These are phyloP conservation scores for Verbascum thapsus DNA, from an alignment of 257 asterid genomes.

Conservation along the genomic window DNA sequence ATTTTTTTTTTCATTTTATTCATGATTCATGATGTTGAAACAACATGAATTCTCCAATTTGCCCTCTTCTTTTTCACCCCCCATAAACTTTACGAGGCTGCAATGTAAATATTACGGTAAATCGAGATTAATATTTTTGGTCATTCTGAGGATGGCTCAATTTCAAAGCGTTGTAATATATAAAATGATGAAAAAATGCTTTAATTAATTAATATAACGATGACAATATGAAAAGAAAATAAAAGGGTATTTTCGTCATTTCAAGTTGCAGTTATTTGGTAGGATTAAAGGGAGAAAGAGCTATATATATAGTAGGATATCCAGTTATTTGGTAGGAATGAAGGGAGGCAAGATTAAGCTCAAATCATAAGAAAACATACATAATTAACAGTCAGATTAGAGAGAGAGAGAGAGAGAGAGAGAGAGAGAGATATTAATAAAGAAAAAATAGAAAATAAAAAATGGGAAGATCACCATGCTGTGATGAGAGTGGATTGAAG, in stretches of 20 bases:
- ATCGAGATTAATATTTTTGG: too few species aligned
- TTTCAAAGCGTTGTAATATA: too few species aligned
- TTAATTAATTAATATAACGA: too few species aligned
- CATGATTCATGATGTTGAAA: constrained; percentile 14
- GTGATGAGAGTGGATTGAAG: constrained; percentile 73
- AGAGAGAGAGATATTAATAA: too few species aligned
- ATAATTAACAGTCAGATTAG: not conserved
- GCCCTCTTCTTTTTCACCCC: not conserved
- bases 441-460: not conserved
- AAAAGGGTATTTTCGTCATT: constrained; percentile 31
- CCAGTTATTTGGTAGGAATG: constrained; percentile 63
- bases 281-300: constrained; percentile 57
- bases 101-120: too few species aligned
- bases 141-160: too few species aligned
- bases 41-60: constrained; percentile 6
- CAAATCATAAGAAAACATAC: constrained; percentile 31
- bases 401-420: not conserved
- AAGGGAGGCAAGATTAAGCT: constrained; percentile 39
- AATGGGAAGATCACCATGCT: constrained; percentile 81
- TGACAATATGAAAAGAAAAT: too few species aligned
- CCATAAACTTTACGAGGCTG: too few species aligned
- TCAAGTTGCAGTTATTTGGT: constrained; percentile 50
- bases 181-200: too few species aligned
- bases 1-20: not conserved
- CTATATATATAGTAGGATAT: too few species aligned